Base-by-base conservation (phyloP, 2,329 filamentous ascomycete genomes). In the Emmonsia crescens region DNA sequence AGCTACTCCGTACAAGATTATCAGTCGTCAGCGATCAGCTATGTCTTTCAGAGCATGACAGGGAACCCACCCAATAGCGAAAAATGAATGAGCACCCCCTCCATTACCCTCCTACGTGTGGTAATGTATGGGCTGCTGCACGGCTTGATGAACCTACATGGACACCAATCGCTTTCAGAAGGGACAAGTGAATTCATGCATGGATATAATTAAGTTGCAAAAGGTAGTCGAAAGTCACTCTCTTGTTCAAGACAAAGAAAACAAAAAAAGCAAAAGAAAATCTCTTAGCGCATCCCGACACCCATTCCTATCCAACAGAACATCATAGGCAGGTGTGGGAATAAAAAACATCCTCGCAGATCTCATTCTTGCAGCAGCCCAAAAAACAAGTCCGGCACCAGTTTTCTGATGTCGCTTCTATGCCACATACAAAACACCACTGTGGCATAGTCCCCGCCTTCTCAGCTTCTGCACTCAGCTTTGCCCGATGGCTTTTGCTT, bases 371-470 rank as follows among this genome's bases (percentile, higher is more conserved):
- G 9, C 51, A 54, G 29, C 51, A 54, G 5, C 51, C 51, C 29
- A 54, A 54, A 9, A 54, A 54, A 33, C 51, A 54, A 54, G 51
- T 38, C 12, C 51, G 51, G 31, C 51, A 54, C 51, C 51, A 54
- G 51, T 54, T 33, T 19, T 54, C 51, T 19, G 51, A 54, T 21
- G 51, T 54, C 29, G 51, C 24, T 33, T 54, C 29, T 19, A 54
- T 54, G 8, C 51, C 51, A 54, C 51, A 54, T n/a, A 54, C 51
- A 19, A 54, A 54, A 36, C 51, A 54, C 51, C 51, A 54, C 31
- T 16, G 51, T 31, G 51, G 51, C 19, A 54, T 31, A 10, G 31
- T 54, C 14, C 51, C 51, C 19, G 5, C 2, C 33, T 54, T 6
- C 51, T 33, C 51, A n/a, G 51, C 51, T 54, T 54, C 51, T 5